Conservation (phyloP, 345 rosid genomes). For the Rhizophora apiculata region DNA sequence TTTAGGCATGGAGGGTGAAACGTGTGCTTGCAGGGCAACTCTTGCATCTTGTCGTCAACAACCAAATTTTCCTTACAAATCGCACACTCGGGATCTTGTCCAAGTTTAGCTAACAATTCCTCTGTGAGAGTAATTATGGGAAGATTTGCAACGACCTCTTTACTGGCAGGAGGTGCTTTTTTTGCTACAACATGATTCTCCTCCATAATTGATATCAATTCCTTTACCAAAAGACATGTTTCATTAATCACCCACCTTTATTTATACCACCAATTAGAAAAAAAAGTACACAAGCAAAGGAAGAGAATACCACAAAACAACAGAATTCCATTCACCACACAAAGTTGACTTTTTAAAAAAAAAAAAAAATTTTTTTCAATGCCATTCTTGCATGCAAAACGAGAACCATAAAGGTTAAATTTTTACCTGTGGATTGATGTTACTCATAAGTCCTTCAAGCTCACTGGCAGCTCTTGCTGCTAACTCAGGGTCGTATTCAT, state of each 20-base stretch:
- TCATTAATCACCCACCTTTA: conserved; percentile 7
- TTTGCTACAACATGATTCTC: conserved; percentile 43
- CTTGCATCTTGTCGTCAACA: conserved; percentile 80
- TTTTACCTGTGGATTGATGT: conserved; percentile 62
- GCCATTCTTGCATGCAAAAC: background rate
- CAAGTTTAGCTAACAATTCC: conserved; percentile 59
- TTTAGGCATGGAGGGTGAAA: conserved; percentile 94
- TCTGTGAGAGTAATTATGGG: conserved; percentile 60
- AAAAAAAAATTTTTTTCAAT: background rate
- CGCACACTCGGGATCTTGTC: conserved; percentile 76
- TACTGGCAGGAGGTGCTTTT: conserved; percentile 91
- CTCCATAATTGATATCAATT: conserved; percentile 27
- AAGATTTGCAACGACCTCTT: conserved; percentile 85
- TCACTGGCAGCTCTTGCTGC: conserved; percentile 45
- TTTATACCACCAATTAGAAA: background rate
- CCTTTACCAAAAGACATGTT: background rate
- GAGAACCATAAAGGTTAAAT: background rate
- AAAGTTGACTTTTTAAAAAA: too few relatives aligned
- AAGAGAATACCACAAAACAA: background rate
- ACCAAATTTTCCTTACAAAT: conserved; percentile 82
- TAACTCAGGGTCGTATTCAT: conserved; percentile 18
- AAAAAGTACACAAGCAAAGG: background rate
- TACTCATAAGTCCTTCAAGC: conserved; percentile 60
- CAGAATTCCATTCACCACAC: too few relatives aligned
- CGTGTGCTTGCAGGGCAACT: conserved; percentile 88